Conservation (phyloP, 2,329 filamentous ascomycete genomes). For the Aschersonia sp. region DNA sequence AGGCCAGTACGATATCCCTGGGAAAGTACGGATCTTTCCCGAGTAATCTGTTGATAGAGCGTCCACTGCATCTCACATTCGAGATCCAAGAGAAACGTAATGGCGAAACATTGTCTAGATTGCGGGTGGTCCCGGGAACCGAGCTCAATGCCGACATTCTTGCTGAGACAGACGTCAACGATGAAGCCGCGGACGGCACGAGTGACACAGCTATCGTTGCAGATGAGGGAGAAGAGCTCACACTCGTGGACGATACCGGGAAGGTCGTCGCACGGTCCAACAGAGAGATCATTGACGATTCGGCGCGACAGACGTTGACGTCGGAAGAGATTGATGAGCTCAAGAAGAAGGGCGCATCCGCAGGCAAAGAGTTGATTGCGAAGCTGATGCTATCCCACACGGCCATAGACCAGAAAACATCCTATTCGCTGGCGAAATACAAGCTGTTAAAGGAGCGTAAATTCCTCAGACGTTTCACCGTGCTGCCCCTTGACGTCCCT, state of each 20-base stretch:
- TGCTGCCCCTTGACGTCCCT: conserved; percentile 69
- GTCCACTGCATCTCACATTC: conserved; percentile 83
- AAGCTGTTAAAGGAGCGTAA: conserved; percentile 89
- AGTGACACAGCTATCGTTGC: conserved; percentile 20
- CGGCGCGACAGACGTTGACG: conserved; percentile 60
- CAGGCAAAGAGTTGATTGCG: conserved; percentile 81
- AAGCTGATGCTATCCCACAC: conserved; percentile 84
- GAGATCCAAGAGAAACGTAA: conserved; percentile 64
- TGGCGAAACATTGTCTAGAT: conserved; percentile 47
- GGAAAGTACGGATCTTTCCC: conserved; percentile 90
- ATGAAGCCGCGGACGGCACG: conserved; percentile 26
- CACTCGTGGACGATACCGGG: conserved; percentile 27
- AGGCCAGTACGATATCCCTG: conserved; percentile 55
- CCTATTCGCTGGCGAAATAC: conserved; percentile 89
- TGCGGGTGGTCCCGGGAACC: conserved; percentile 65
- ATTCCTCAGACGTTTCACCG: conserved; percentile 76
- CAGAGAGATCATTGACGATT: conserved; percentile 44
- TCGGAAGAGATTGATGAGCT: conserved; percentile 63
- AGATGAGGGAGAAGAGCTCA: conserved; percentile 25
- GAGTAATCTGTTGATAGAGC: conserved; percentile 76
- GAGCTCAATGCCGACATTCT: conserved; percentile 77
- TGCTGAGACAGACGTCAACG: conserved; percentile 21
- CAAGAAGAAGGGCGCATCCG: conserved; percentile 58
- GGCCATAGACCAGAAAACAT: conserved; percentile 83
- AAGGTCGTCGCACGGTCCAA: conserved; percentile 38